Evolutionary conservation across 331 rosid species (phyloP).

Genomic region (Phaseolus coccineus): DNA sequence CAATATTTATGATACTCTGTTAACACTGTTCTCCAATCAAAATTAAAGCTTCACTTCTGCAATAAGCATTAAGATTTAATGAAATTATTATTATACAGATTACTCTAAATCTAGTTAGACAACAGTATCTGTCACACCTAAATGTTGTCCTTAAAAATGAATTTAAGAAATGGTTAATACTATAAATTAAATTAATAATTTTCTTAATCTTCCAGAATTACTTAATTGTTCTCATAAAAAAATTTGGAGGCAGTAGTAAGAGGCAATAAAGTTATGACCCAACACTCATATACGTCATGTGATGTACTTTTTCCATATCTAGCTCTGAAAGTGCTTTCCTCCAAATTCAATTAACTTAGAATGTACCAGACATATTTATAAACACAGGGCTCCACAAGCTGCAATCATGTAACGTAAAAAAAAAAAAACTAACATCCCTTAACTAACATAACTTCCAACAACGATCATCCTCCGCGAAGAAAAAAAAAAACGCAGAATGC

Average conservation of each 20-base stretch:
- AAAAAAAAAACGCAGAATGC: not conserved
- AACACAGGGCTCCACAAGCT: not conserved
- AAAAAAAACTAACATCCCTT: not conserved
- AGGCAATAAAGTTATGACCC: constrained; percentile 6
- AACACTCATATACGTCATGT: not conserved
- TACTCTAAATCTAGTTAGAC: no score
- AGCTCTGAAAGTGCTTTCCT: not conserved
- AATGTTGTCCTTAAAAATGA: no score
- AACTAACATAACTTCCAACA: not conserved
- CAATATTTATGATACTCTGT: no score
- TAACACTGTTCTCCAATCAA: no score
- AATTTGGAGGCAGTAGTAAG: not conserved
- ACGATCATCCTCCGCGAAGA: not conserved
- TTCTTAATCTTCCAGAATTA: not conserved
- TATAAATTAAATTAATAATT: no score
- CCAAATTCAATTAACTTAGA: not conserved
- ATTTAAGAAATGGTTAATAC: no score
- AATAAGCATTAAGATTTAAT: no score
- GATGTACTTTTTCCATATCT: not conserved
- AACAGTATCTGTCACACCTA: no score
- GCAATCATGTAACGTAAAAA: not conserved
- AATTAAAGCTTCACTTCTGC: no score
- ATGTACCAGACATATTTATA: not conserved
- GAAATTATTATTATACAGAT: no score
- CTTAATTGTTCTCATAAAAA: no score